Percentiles rank a stretch among this genome's conserved stretches.
These are phyloP conservation scores for Chromosphaera perkinsii DNA, from an alignment of 208 protist genomes.

Conservation along the genomic window DNA sequence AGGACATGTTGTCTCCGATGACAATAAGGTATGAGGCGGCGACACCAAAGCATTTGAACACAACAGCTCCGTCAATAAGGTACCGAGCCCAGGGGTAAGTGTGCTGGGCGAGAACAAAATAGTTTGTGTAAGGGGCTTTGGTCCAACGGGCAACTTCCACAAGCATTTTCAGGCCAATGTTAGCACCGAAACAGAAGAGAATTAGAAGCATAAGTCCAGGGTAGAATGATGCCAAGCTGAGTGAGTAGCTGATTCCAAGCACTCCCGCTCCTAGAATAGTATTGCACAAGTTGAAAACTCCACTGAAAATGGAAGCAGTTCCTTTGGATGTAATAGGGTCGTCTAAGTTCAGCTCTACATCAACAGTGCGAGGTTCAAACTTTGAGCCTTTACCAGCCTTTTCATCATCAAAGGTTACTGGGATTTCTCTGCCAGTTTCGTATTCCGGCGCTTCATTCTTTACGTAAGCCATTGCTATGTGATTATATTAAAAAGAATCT, in stretches of 20 bases:
- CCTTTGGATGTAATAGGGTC: no score
- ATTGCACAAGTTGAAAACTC: constrained; percentile 35
- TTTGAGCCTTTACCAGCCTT: no score
- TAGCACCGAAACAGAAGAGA: not conserved
- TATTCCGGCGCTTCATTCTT: no score
- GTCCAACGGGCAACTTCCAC: not conserved
- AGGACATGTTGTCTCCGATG: constrained; percentile 32
- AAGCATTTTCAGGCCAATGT: constrained; percentile 18
- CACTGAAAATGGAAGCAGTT: not conserved
- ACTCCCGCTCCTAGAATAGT: constrained; percentile 32
- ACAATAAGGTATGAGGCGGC: constrained; percentile 40
- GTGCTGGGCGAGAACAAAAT: constrained; percentile 5
- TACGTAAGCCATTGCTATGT: no score
- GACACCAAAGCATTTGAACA: constrained; percentile 48
- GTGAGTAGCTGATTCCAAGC: not conserved
- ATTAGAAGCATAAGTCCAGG: constrained; percentile 35
- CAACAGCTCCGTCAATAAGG: constrained; percentile 16
- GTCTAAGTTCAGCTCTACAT: no score
- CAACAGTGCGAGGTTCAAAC: no score
- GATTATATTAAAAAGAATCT: no score
- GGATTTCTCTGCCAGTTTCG: no score
- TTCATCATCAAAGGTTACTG: no score
- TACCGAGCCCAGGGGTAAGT: constrained; percentile 7
- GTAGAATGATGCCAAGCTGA: constrained; percentile 28
- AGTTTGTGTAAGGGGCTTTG: not conserved